Base-by-base conservation (phyloP, 2,329 filamentous ascomycete species). In the Cercospora nicotianae region DNA sequence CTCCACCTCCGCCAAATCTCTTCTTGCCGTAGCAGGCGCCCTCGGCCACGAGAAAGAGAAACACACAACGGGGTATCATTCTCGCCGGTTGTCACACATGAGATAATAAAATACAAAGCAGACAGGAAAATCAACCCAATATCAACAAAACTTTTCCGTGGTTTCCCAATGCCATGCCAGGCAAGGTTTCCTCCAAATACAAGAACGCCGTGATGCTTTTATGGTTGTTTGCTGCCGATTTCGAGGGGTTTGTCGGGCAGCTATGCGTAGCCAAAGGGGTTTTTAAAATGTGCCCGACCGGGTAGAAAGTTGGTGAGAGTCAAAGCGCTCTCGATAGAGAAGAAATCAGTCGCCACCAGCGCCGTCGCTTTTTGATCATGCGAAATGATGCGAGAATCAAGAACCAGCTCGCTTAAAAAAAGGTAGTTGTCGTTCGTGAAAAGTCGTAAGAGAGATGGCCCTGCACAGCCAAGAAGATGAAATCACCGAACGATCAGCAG, bases 281-380 rank as follows among this genome's bases (percentile, higher is more conserved):
- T 3, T 9, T 53, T 36, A 6, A 63, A 33, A 28, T 33, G 31
- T 30, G 63, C 39, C 55, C 57, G 63, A 59, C 63, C 53, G 45
- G 20, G 53, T 60, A 26, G 26, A 30, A 58, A 42, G 10, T 28
- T 28, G 20, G 16, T 23, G 53, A 59, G 31, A n/a, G 48, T 6
- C 13, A 31, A 61, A 64, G 48, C 23, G 28, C 31, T 36, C 63
- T 28, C 28, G 5, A 28, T 39, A 5, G n/a, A 2, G 16, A 20
- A 31, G 7, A 20, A 28, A 48, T 57, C 12, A 18, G n/a, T 23
- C 28, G 60, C 60, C 68, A 23, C 69, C 66, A 70, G 70, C 70
- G 70, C 72, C 70, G 63, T 71, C 70, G 69, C 72, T 73, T 68
- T 66, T 65, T 65, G 30, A 62, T 64, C 62, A 61, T 69, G 64